These are phyloP conservation scores for Anastatica hierochuntica DNA, from an alignment of 345 rosid genomes.

Conservation along the genomic window DNA sequence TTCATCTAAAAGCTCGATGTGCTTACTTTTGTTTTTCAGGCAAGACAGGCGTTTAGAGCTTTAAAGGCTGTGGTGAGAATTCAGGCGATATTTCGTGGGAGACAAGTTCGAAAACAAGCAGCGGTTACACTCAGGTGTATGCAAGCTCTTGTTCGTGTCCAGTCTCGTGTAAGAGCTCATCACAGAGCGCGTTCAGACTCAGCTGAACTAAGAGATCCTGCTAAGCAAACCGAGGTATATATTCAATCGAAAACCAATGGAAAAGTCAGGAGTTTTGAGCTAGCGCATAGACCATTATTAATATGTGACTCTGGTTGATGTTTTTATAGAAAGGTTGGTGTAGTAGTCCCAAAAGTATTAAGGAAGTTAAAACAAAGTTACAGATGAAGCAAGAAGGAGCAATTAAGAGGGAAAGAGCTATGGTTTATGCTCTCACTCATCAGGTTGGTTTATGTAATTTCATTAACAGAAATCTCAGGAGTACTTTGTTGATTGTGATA, in stretches of 20 bases:
- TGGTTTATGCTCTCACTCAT: constrained; percentile 55
- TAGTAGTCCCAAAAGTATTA: constrained; percentile 46
- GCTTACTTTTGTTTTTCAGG: constrained; percentile 31
- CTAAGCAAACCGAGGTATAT: constrained; percentile 66
- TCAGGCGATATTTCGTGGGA: constrained; percentile 79
- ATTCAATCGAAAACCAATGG: neutral
- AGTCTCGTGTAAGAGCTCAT: constrained; percentile 64
- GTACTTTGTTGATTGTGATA: neutral
- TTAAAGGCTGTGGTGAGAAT: constrained; percentile 81
- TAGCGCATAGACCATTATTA: neutral
- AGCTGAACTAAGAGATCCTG: constrained; percentile 30
- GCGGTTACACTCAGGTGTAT: constrained; percentile 84
- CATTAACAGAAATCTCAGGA: constrained; percentile 12
- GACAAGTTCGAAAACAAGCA: constrained; percentile 84
- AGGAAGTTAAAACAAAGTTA: constrained; percentile 54
- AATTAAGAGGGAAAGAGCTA: constrained; percentile 88
- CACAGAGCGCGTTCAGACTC: constrained; percentile 31
- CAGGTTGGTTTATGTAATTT: constrained; percentile 33
- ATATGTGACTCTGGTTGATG: neutral
- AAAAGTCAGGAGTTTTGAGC: neutral
- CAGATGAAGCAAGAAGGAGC: constrained; percentile 73
- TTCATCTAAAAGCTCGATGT: neutral
- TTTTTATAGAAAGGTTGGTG: constrained; percentile 67
- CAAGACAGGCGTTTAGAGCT: constrained; percentile 75
- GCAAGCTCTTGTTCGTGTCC: constrained; percentile 95